A percentile compares a stretch with the other conserved stretches of the same genome.
phyloP scores from a whole-genome alignment of 306 rosid genomes.

The Sechiopsis laciniata region DNA sequence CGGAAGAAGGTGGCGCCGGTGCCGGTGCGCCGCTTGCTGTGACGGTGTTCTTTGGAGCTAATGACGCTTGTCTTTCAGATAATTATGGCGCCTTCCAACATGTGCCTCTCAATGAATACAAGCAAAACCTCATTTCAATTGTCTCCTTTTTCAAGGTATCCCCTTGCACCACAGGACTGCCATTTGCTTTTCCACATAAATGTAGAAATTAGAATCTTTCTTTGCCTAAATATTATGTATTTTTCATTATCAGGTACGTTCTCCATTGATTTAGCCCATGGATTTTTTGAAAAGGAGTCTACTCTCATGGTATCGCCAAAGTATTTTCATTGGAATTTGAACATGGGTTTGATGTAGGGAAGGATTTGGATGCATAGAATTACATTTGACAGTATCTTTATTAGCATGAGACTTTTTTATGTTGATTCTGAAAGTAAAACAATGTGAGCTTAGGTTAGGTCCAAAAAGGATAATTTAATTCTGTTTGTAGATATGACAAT shows the following conservation, averaged over 20 bases:
- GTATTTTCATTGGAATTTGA: not conserved
- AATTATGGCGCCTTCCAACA: conserved; percentile 64
- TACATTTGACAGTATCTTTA: not conserved
- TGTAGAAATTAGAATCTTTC: not conserved
- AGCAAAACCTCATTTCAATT: conserved; percentile 51
- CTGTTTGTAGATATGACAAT: not conserved
- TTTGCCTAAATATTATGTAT: not conserved
- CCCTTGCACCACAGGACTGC: not conserved
- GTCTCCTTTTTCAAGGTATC: conserved; percentile 70
- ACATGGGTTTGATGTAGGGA: not conserved
- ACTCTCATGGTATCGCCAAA: too few relatives aligned
- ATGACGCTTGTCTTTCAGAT: conserved; percentile 71
- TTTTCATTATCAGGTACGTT: not conserved
- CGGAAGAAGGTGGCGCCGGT: not conserved
- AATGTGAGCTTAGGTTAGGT: not conserved
- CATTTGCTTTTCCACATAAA: too few relatives aligned
- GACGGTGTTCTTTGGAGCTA: conserved; percentile 85
- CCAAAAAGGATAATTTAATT: not conserved
- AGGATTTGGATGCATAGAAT: not conserved
- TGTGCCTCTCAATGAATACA: conserved; percentile 66
- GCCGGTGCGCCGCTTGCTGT: conserved; percentile 42
- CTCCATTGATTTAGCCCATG: not conserved
- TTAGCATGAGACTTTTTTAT: not conserved
- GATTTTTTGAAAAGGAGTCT: not conserved
- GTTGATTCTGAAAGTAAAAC: not conserved